These are phyloP conservation scores for Balansia obtecta DNA, from an alignment of 2,329 filamentous ascomycete genomes.

Conservation along the genomic window DNA sequence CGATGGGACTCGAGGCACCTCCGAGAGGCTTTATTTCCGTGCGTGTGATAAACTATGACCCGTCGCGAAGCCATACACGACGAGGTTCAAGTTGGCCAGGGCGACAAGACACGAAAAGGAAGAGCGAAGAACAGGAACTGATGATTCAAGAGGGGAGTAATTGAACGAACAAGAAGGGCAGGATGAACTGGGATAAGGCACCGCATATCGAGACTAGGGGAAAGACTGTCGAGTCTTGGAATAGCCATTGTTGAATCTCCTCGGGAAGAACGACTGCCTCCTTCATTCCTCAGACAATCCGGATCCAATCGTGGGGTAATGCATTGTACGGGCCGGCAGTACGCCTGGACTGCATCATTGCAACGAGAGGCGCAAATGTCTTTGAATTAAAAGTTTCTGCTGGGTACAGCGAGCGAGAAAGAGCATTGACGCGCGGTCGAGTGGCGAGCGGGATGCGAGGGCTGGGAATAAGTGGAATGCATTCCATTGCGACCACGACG, in stretches of 20 bases:
- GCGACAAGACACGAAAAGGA: constrained; percentile 5
- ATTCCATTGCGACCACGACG: constrained; percentile 3
- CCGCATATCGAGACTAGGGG: constrained; percentile 4
- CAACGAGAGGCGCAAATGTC: constrained; percentile 20
- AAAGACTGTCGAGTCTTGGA: constrained; percentile 7
- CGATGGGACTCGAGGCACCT: not conserved
- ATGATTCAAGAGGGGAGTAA: not conserved
- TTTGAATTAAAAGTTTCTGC: constrained; percentile 10
- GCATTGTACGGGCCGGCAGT: constrained; percentile 6
- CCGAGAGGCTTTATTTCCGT: not conserved
- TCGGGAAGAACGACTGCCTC: constrained; percentile 17
- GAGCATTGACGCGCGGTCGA: constrained; percentile 1
- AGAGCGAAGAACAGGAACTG: not conserved
- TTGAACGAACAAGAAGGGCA: constrained; percentile 1
- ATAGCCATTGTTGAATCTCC: constrained; percentile 18
- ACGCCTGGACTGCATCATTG: constrained; percentile 12
- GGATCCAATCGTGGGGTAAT: constrained; percentile 10
- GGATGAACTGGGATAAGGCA: constrained; percentile 1
- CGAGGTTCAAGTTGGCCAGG: not conserved
- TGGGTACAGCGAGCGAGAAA: constrained; percentile 7
- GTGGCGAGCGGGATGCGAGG: not conserved
- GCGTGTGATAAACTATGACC: not conserved
- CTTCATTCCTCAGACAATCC: constrained; percentile 24
- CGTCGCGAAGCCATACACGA: constrained; percentile 4
- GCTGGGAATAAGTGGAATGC: constrained; percentile 5